Conservation (phyloP, 257 asterid genomes). For the Datura wrightii region DNA sequence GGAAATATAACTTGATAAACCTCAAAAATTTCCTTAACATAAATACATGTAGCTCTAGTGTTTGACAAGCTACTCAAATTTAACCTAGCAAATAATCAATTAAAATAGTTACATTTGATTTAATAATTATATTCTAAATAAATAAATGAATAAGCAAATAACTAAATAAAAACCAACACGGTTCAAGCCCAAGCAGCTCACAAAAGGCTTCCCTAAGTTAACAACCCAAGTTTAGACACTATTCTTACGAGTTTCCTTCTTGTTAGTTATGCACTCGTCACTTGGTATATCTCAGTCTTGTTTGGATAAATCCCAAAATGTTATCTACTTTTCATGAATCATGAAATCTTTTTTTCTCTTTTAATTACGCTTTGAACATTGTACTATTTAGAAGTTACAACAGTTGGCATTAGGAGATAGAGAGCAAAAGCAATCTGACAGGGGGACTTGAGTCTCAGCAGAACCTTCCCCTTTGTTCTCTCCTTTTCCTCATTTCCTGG, state of each 20-base stretch:
- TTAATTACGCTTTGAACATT: background rate
- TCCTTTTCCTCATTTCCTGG: too few species aligned
- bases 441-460: too few species aligned
- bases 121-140: background rate
- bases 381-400: background rate
- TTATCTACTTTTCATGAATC: background rate
- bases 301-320: background rate
- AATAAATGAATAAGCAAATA: background rate
- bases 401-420: too few species aligned
- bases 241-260: background rate
- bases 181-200: background rate
- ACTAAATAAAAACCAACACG: background rate
- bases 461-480: background rate
- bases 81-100: background rate
- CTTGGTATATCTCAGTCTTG: background rate
- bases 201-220: background rate
- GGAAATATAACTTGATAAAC: background rate
- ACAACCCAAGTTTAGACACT: background rate
- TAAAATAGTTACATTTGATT: background rate
- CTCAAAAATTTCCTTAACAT: background rate
- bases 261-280: background rate
- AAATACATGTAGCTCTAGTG: background rate
- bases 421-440: too few species aligned
- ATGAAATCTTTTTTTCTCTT: background rate
- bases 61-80: background rate